phyloP scores from a whole-genome alignment of 2,329 filamentous ascomycete species.

The Samsoniella hepiali region DNA sequence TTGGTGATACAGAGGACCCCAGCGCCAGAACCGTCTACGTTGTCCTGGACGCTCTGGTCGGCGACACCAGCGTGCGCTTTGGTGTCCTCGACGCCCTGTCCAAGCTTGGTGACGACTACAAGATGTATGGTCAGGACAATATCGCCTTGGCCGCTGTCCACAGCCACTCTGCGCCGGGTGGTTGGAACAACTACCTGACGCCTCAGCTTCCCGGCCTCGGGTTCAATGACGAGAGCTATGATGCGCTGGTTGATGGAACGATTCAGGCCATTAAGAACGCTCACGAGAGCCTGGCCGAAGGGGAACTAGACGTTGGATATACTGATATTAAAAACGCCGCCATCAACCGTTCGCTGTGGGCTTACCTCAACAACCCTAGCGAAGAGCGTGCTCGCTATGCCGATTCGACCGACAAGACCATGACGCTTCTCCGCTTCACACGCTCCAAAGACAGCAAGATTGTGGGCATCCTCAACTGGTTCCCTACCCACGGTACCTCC shows the following conservation, averaged over 20 bases:
- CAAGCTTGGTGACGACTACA: constrained; percentile 67
- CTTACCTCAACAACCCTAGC: constrained; percentile 81
- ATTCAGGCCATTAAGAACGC: constrained; percentile 77
- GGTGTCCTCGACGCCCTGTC: constrained; percentile 75
- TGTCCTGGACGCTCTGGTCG: constrained; percentile 77
- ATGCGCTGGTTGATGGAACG: constrained; percentile 83
- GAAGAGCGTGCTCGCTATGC: constrained; percentile 69
- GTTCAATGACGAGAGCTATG: constrained; percentile 81
- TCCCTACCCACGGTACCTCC: constrained; percentile 87
- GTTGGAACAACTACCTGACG: constrained; percentile 90
- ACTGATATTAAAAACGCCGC: constrained; percentile 68
- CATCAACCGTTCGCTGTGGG: constrained; percentile 83
- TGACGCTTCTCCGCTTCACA: constrained; percentile 77
- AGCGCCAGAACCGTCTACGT: constrained; percentile 79
- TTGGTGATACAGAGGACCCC: constrained; percentile 64
- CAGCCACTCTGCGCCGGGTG: constrained; percentile 85
- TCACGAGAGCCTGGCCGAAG: constrained; percentile 55
- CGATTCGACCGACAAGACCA: constrained; percentile 48
- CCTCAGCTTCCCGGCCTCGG: constrained; percentile 87
- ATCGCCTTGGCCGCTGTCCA: constrained; percentile 89
- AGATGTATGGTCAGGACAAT: constrained; percentile 73
- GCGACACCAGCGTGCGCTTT: constrained; percentile 81
- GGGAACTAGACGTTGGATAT: neutral
- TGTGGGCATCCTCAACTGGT: constrained; percentile 84
- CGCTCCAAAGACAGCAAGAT: constrained; percentile 70